Conservation (phyloP, 2,329 filamentous ascomycete species). For the Sporothrix dimorphospora region DNA sequence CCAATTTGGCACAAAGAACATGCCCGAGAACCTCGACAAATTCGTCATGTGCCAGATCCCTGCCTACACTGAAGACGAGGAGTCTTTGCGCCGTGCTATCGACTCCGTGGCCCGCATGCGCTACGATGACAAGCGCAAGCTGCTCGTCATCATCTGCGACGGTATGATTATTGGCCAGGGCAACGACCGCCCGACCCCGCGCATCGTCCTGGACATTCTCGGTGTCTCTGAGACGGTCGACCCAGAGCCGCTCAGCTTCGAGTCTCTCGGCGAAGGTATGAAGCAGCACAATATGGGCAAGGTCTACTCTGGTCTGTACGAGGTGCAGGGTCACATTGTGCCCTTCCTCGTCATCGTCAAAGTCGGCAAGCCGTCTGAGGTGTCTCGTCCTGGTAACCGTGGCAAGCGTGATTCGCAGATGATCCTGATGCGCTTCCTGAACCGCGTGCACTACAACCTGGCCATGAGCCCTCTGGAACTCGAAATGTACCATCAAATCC, state of each 20-base stretch:
- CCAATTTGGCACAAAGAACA: constrained; percentile 87
- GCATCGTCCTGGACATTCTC: constrained; percentile 95
- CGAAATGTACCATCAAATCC: constrained; percentile 98
- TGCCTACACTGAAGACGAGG: constrained; percentile 97
- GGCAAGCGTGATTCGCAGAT: constrained; percentile 99
- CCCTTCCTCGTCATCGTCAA: constrained; percentile 97
- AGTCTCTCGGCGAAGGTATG: constrained; percentile 90
- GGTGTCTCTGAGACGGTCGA: constrained; percentile 93
- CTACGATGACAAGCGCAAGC: constrained; percentile 97
- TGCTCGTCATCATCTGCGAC: constrained; percentile 89
- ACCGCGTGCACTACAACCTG: constrained; percentile 96
- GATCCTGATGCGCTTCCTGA: constrained; percentile 97
- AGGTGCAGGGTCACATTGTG: constrained; percentile 96
- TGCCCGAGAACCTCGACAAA: constrained; percentile 96
- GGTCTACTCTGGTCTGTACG: constrained; percentile 95
- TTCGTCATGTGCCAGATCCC: constrained; percentile 98
- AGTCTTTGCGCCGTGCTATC: constrained; percentile 93
- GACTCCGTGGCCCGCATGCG: constrained; percentile 94
- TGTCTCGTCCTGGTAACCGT: constrained; percentile 91
- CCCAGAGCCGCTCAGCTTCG: constrained; percentile 94
- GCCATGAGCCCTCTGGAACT: constrained; percentile 95
- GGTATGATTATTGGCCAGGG: constrained; percentile 99
- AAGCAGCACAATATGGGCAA: constrained; percentile 99
- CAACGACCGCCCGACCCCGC: constrained; percentile 92
- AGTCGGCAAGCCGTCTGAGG: constrained; percentile 96